Evolutionary conservation across 306 rosid species (phyloP), one percentile per base, ranked within the genome.

Genomic region (Geum urbanum): DNA sequence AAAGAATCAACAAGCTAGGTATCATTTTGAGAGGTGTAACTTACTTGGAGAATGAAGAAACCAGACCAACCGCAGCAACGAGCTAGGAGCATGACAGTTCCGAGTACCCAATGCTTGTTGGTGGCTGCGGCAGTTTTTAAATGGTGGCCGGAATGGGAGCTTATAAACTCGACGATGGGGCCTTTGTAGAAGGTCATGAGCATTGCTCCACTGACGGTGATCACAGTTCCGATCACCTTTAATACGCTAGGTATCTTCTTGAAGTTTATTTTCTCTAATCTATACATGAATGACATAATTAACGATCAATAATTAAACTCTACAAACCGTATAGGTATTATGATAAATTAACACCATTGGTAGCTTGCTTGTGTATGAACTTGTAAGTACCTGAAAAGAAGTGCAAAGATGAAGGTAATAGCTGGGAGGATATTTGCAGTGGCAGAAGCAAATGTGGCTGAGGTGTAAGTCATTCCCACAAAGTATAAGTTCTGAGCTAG

Each of bases 131-230:
- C 49, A 13, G 27, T 10, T 32, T 44, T 57, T 52, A 43, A 78
- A 18, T 83, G 88, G 63, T 72, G 86, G 81, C 45, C 27, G 16
- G 55, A 10, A 27, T 70, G 74, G 24, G 66, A 65, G 13, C 46
- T 16, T 24, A 88, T 70, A 41, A 94, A 75, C 44, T 83, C 77
- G 16, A 94, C 70, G 46, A 90, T 88, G 62, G 80, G 67, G n/a
- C 98, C 98, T 70, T 94, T 94, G 87, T 94, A 94, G 75, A 87
- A 56, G 48, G 96, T 94, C 97, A 94, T 94, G 58, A 90, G 72
- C 97, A 94, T 94, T 14, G 98, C 98, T 74, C 98, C 98, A 11
- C 74, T 71, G 40, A 94, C 95, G 19, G 98, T 87, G 35, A 90
- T 68, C 19, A 84, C 20, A 1, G 97, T 94, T 68, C 98, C 98